Evolutionary conservation across 352 stramenopile genomes (phyloP).

Genomic region (Hyaloperonospora arabidopsidis): DNA sequence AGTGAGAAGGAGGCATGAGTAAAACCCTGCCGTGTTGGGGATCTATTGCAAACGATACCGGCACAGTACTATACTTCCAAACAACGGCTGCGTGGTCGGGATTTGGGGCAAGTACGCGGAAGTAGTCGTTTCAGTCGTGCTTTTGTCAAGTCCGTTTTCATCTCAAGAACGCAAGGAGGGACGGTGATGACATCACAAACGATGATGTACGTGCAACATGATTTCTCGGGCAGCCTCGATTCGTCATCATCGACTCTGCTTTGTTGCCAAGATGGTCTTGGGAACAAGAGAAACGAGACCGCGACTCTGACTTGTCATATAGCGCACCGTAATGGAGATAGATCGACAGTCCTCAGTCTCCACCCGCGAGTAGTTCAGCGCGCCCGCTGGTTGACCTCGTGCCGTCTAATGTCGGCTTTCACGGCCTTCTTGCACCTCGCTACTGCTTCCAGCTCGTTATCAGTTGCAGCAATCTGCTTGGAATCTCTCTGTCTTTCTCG

Average conservation of each 20-base stretch:
- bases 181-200: conserved; percentile 27
- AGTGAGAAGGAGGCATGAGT: not conserved
- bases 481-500: conserved; percentile 22
- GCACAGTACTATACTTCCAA: conserved; percentile 15
- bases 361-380: conserved; percentile 1
- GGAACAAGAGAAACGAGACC: not conserved
- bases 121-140: conserved; percentile 69
- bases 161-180: conserved; percentile 38
- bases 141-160: conserved; percentile 55
- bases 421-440: conserved; percentile 45
- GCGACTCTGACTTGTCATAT: conserved; percentile 4
- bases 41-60: conserved; percentile 33
- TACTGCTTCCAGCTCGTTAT: conserved; percentile 47
- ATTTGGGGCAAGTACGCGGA: conserved; percentile 51
- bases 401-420: conserved; percentile 52
- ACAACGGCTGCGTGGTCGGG: conserved; percentile 21
- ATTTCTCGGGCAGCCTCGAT: conserved; percentile 23
- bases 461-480: conserved; percentile 28
- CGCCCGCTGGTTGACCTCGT: conserved; percentile 20
- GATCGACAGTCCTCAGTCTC: conserved; percentile 1
- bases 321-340: conserved; percentile 16
- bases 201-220: conserved; percentile 14
- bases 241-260: conserved; percentile 41
- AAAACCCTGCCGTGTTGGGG: conserved; percentile 43
- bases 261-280: conserved; percentile 31